Conservation (phyloP, 257 asterid genomes). For the Thymus mandschuricus region DNA sequence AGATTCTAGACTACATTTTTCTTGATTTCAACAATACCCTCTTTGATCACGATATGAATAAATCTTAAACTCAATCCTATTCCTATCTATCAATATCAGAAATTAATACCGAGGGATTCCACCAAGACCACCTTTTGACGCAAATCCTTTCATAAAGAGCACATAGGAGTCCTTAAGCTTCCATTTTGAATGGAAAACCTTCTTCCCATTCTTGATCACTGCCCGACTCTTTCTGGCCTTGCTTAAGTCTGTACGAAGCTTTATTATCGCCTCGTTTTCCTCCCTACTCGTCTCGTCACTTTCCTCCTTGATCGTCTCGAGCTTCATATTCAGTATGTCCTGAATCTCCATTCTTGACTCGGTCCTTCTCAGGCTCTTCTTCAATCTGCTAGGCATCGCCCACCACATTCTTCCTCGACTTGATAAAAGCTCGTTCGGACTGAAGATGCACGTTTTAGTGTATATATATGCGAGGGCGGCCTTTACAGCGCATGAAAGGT, state of each 20-base stretch:
- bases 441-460: neutral
- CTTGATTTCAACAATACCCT: neutral
- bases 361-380: slow-evolving; percentile 35
- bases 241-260: slow-evolving; percentile 22
- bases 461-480: too few species aligned
- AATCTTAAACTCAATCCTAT: neutral
- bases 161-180: slow-evolving; percentile 67
- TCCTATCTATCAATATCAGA: too few species aligned
- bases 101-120: slow-evolving; percentile 32
- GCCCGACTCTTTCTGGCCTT: slow-evolving; percentile 49
- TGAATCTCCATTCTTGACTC: slow-evolving; percentile 61
- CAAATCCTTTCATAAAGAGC: slow-evolving; percentile 62
- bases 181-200: slow-evolving; percentile 42
- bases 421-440: slow-evolving; percentile 3
- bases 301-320: slow-evolving; percentile 68
- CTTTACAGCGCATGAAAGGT: too few species aligned
- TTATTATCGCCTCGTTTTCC: slow-evolving; percentile 31
- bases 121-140: slow-evolving; percentile 56
- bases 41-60: neutral
- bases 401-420: slow-evolving; percentile 54
- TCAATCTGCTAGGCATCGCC: slow-evolving; percentile 44
- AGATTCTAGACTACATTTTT: neutral
- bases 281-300: slow-evolving; percentile 38
- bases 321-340: slow-evolving; percentile 79
- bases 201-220: slow-evolving; percentile 48